These are phyloP conservation scores for Epipyxis sp. DNA, from an alignment of 108 stramenopile genomes.

Conservation along the genomic window DNA sequence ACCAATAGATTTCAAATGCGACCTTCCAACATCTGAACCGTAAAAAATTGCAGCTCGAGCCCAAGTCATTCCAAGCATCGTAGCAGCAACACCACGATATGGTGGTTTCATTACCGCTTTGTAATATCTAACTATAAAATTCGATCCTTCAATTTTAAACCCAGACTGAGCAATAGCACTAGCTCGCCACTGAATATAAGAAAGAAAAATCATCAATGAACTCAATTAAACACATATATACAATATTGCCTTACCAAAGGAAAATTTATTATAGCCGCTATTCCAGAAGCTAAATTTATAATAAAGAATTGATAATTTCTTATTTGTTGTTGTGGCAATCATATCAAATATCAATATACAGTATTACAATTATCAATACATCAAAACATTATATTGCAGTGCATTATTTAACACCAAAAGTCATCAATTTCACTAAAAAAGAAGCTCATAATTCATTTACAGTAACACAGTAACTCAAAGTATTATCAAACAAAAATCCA, in stretches of 20 bases:
- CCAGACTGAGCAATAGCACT: slow-evolving; percentile 57
- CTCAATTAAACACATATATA: slow-evolving; percentile 7
- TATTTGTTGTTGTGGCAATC: not conserved
- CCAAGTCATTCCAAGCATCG: slow-evolving; percentile 91
- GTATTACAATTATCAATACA: no score
- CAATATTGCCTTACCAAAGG: slow-evolving; percentile 37
- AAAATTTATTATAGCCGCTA: slow-evolving; percentile 53
- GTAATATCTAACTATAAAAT: slow-evolving; percentile 49
- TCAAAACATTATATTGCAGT: no score
- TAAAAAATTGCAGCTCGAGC: slow-evolving; percentile 93
- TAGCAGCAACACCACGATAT: slow-evolving; percentile 82
- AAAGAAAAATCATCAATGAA: slow-evolving; percentile 32
- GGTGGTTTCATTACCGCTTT: slow-evolving; percentile 84
- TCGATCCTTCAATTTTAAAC: slow-evolving; percentile 35
- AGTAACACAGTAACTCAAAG: no score
- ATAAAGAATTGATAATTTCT: not conserved
- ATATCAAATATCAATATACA: no score
- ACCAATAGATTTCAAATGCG: slow-evolving; percentile 40
- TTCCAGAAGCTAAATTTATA: not conserved
- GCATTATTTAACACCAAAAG: not conserved
- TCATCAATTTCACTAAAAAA: not conserved
- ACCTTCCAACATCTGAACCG: slow-evolving; percentile 77
- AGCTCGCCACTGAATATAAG: slow-evolving; percentile 48
- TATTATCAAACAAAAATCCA: no score
- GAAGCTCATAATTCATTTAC: no score